Evolutionary conservation across 2,329 filamentous ascomycete genomes (phyloP).

Genomic region (Lecanicillium sp.): DNA sequence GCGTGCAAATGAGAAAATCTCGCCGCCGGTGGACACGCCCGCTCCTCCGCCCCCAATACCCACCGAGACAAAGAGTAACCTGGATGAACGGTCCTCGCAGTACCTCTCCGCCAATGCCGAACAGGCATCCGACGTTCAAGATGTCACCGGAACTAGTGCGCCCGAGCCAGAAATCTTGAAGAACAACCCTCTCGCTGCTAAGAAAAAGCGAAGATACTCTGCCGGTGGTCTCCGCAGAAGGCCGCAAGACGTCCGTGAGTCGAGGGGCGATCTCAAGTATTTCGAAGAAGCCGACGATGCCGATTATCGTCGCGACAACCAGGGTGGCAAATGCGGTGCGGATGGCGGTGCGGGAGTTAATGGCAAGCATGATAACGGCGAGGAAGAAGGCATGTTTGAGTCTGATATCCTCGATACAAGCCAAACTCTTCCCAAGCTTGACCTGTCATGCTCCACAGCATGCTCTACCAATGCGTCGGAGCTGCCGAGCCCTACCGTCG

Average conservation of each 20-base stretch:
- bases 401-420: slow-evolving; percentile 5
- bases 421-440: slow-evolving; percentile 8
- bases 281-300: slow-evolving; percentile 85
- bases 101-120: slow-evolving; percentile 27
- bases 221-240: slow-evolving; percentile 74
- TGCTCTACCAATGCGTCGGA: slow-evolving; percentile 27
- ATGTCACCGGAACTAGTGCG: slow-evolving; percentile 58
- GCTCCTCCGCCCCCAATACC: slow-evolving; percentile 3
- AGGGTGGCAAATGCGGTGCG: background rate
- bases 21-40: slow-evolving; percentile 1
- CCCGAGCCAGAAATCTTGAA: slow-evolving; percentile 54
- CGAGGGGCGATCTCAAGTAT: slow-evolving; percentile 76
- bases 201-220: slow-evolving; percentile 71
- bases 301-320: slow-evolving; percentile 38
- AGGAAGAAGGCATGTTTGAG: slow-evolving; percentile 28
- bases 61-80: slow-evolving; percentile 30
- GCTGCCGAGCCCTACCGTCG: slow-evolving; percentile 31
- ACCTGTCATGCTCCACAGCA: slow-evolving; percentile 31
- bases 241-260: slow-evolving; percentile 64
- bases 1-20: background rate
- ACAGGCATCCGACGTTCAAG: slow-evolving; percentile 37
- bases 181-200: slow-evolving; percentile 32
- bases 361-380: slow-evolving; percentile 50
- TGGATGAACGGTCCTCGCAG: slow-evolving; percentile 22
- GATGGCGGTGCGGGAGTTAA: background rate